Conservation (phyloP, 768 basidiomycete genomes). For the Rhizopogon roseolus region DNA sequence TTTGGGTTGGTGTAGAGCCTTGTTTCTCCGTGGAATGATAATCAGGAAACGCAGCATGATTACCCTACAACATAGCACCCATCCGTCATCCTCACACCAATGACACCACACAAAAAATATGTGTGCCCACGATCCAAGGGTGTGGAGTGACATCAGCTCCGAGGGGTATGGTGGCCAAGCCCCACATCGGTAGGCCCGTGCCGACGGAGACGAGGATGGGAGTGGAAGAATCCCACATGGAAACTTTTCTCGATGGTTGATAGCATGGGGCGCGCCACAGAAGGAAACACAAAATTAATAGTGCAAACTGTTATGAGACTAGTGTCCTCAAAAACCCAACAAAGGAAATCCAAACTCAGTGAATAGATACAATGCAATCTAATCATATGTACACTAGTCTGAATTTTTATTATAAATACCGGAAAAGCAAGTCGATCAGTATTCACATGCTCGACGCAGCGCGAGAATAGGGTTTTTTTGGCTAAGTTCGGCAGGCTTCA, state of each 20-base stretch:
- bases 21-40: too few relatives aligned
- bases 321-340: neutral
- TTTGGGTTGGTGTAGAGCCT: too few relatives aligned
- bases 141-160: neutral
- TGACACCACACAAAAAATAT: neutral
- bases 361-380: neutral
- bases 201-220: neutral
- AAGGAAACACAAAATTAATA: too few relatives aligned
- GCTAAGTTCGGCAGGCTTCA: neutral
- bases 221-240: neutral
- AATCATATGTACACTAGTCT: too few relatives aligned
- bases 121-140: neutral
- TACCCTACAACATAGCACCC: too few relatives aligned
- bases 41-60: too few relatives aligned
- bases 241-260: neutral
- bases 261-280: neutral
- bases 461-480: neutral
- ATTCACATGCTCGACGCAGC: neutral
- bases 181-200: neutral
- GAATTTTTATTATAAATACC: too few relatives aligned
- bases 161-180: neutral
- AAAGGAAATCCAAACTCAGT: neutral
- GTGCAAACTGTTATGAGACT: neutral
- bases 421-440: neutral
- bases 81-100: neutral